These are phyloP conservation scores for Candida awuae DNA, from an alignment of 805 yeast species.

Conservation along the genomic window DNA sequence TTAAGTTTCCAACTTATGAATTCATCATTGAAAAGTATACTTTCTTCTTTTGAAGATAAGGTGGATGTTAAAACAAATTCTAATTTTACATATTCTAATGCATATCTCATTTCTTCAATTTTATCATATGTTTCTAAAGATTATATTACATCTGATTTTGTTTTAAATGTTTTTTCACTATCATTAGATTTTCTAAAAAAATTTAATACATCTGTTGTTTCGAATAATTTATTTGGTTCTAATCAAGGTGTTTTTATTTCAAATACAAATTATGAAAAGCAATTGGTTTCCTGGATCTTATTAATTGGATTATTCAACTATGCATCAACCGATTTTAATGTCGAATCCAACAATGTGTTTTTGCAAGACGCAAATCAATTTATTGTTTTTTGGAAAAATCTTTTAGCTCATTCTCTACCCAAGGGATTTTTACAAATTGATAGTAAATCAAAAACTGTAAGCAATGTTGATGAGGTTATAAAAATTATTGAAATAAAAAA, in stretches of 20 bases:
- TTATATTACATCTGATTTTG: constrained; percentile 26
- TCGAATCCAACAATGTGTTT: constrained; percentile 40
- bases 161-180: constrained; percentile 25
- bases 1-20: constrained; percentile 25
- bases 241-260: constrained; percentile 24
- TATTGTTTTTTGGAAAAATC: constrained; percentile 54
- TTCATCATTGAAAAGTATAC: constrained; percentile 29
- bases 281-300: constrained; percentile 51
- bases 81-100: constrained; percentile 26
- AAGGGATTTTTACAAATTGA: constrained; percentile 30
- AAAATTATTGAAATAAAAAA: constrained; percentile 44
- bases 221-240: constrained; percentile 27
- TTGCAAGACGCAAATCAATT: constrained; percentile 51
- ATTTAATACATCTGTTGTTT: constrained; percentile 30
- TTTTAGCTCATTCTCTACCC: constrained; percentile 43
- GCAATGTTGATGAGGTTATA: constrained; percentile 28
- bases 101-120: constrained; percentile 27
- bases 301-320: constrained; percentile 57
- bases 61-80: constrained; percentile 22
- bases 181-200: constrained; percentile 25
- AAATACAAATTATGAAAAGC: constrained; percentile 29
- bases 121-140: constrained; percentile 26
- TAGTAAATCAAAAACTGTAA: constrained; percentile 25
- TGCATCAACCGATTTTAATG: constrained; percentile 20
- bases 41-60: constrained; percentile 28